phyloP scores from a whole-genome alignment of 768 basidiomycete genomes.

The Crassisporium funariophilum region DNA sequence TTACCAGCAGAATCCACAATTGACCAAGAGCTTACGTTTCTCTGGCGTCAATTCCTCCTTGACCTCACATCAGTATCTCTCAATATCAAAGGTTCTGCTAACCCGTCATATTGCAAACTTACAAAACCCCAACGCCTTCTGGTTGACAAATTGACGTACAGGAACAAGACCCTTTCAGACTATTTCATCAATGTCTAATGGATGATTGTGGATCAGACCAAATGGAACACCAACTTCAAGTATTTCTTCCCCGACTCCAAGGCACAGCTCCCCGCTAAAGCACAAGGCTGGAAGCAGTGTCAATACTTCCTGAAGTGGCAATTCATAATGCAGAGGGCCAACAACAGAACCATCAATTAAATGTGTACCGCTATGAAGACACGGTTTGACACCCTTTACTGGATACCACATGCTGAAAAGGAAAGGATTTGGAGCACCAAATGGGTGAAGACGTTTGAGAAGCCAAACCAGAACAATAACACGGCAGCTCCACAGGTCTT shows the following conservation, averaged over 20 bases:
- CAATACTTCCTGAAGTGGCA: conserved; percentile 1
- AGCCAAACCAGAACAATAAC: neutral
- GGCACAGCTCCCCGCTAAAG: neutral
- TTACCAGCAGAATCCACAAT: no score
- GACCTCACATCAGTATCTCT: conserved; percentile 18
- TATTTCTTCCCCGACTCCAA: conserved; percentile 1
- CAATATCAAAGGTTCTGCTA: conserved; percentile 2
- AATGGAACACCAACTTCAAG: conserved; percentile 9
- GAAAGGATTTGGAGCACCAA: conserved; percentile 22
- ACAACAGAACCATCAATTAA: neutral
- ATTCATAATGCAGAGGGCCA: neutral
- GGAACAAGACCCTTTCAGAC: conserved; percentile 12
- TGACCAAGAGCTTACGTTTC: conserved; percentile 7
- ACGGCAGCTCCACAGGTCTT: neutral
- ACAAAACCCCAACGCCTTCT: neutral
- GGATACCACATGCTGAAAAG: conserved; percentile 19
- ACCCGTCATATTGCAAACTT: conserved; percentile 15
- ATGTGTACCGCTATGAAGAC: conserved; percentile 1
- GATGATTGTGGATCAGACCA: neutral
- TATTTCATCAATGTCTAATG: conserved; percentile 10
- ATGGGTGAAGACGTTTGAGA: neutral
- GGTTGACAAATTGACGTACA: conserved; percentile 12
- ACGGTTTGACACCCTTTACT: conserved; percentile 16
- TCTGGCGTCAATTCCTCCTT: conserved; percentile 22
- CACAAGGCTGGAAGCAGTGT: conserved; percentile 4